Base-by-base conservation (phyloP, 192 early-diverging fungal genomes). In the Coemansia sp. region DNA sequence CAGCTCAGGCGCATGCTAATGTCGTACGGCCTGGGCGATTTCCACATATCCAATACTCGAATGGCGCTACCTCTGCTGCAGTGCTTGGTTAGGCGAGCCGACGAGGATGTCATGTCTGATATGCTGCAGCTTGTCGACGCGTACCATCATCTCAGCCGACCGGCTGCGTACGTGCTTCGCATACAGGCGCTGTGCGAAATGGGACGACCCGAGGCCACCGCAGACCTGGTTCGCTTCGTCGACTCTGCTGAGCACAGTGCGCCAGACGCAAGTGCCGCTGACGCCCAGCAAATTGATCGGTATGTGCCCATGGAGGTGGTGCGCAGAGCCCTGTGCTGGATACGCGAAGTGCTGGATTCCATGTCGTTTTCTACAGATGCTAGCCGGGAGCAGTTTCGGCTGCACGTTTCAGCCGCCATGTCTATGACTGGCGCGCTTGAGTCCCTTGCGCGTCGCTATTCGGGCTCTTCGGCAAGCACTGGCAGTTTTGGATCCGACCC, bases 1-100 rank as follows among this genome's bases (percentile, higher is more conserved):
- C 66, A 82, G 22, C 71, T 92, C 61, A 87, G 85, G 67, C 76
- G 83, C 33, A 90, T 90, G 87, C 74, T 92, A 18, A 59, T 85
- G 17, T 39, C 56, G 15, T 86, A 91, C 61, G 89, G 89, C 17
- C 68, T 90, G 48, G 65, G 63, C 6, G 72, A 74, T 22, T 86
- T 89, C 58, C 89, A 89, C 69, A 77, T 91, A 15, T 85, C 86
- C 34, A 87, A 91, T 66, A 73, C 83, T 34, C 53, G 66, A 3
- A 77, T 89, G 68, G 84, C 85, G 0, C 83, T 78, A 22, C 74
- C 84, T 3, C 70, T 91, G 22, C 66, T 90, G 20, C 83, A 74
- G 52, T 77, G 82, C 60, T 86, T 91, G 54, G 75, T 87, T 20
- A 52, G 79, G 5, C n/a, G n/a, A 45, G 2, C 22, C 4, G 88